Evolutionary conservation across 768 basidiomycete species (phyloP), one percentile per base, ranked within the genome.

Genomic region (Pleurotus platypus): DNA sequence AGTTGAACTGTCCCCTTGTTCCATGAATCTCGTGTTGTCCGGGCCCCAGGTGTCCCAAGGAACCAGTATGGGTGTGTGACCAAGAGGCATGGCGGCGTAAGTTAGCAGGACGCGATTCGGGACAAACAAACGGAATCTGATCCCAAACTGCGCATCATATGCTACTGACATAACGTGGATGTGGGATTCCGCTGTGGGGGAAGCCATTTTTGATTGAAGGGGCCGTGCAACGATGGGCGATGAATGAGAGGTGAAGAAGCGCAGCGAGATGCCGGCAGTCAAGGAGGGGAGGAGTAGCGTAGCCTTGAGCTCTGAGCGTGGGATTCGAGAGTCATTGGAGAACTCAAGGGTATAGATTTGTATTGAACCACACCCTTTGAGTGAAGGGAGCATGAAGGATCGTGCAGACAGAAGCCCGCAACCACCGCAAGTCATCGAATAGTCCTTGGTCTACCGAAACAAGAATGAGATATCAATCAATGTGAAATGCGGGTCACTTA

Each of bases 331-430:
- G 51, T 35, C 30, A 11, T 35, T 8, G 30, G 30, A 35, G 26
- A 62, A 62, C 6, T 64, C 62, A n/a, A 83, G 78, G 0, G 72
- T 65, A 57, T 74, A 84, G 8, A 85, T 58, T 16, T 75, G 64
- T 55, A 84, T 70, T 1, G 72, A 57, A 4, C 83, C 83, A 4
- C 46, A 40, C 4, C 63, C 64, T 4, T 54, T 37, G 4, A 60
- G 58, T 11, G 67, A 67, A 7, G 82, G 78, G 13, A 83, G 55
- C 57, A 78, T 70, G 64, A 74, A 77, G 9, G 79, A 71, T 2
- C 76, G 70, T 11, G 67, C 64, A 3, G 74, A 72, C 43, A 85
- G 65, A 47, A 84, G 78, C 0, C 76, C 70, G 63, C 83, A 80
- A 64, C 82, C 79, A 62, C 66, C 72, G 1, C 30, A 72, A 67